Evolutionary conservation across 2,329 filamentous ascomycete genomes (phyloP), one percentile per base, ranked within the genome.

Genomic region (Cladosporium colombiae): DNA sequence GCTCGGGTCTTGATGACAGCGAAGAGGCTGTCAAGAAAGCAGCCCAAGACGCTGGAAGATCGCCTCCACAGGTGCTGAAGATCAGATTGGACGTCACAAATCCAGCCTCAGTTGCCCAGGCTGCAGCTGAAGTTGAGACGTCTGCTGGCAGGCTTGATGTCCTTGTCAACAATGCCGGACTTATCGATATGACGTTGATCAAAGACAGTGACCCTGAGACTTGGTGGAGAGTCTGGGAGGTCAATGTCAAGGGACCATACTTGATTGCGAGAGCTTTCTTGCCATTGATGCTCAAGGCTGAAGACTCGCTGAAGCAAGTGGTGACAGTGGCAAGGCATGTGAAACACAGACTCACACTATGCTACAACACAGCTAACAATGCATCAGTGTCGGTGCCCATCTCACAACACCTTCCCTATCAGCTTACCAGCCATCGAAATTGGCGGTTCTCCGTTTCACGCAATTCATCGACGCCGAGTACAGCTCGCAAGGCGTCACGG

Each of bases 221-320:
- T 0, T 84, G 86, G 66, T 82, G 87, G 67, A 70, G 69, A 27
- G 78, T 78, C 27, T 81, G 78, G 72, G 84, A 79, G 33, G 81
- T 79, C 4, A 86, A 86, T 70, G 80, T 86, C 69, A 74, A 88
- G 1, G 79, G 75, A 10, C 82, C 85, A 68, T 87, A 86, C 74
- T 77, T 86, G 0, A 77, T 87, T 21, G 82, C 84, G 65, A 76
- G 83, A 29, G 78, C 85, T 0, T 75, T 87, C 27, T 81, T 81
- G 29, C 72, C 78, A 0, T 71, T 78, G 0, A 72, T 86, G 11
- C 72, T 85, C 0, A 68, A 76, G 0, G 77, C 77, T 5, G 69
- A 77, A 37, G 59, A 67, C 10, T 68, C 64, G 23, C 5, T 61
- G 29, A 58, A 52, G 21, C 62, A 64, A 50, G 62, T 49, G 31